Base-by-base conservation (phyloP, 305 asterid species). In the Fraxinus sp. region DNA sequence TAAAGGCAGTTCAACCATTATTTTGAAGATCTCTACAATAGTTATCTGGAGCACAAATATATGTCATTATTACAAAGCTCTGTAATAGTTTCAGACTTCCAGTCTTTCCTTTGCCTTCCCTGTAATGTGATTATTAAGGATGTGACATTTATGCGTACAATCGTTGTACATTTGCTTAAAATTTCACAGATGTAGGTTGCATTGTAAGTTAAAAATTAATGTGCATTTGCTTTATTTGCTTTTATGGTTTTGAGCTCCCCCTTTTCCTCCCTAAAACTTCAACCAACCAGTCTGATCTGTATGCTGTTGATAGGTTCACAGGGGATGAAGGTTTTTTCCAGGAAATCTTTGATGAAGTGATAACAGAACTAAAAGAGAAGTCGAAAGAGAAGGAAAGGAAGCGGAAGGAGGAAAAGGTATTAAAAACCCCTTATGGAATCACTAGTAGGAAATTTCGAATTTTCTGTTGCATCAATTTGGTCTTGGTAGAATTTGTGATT, bases 341-440 rank as follows among this genome's bases (percentile, higher is more conserved):
- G 78, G 98, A 92, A 84, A 87, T 88, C 24, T 96, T 95, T 79
- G 87, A 89, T 80, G 92, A 88, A 80, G 89, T 93, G 79, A 83
- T 91, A 66, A 75, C 77, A 70, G 95, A 92, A 36, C 91, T 89
- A 13, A 94, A 91, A 89, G 99, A 86, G 64, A 93, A 89, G 90
- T 90, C 91, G 33, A 96, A 91, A 86, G 97, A 93, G 83, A 96
- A 90, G 88, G 98, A 96, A 78, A 83, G 95, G 36, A 93, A 84
- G 89, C 94, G 96, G 18, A 92, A 90, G 89, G 98, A 95, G 77
- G 98, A 91, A 59, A 94, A 92, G 94, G 98, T 93, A 85, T 70
- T 83, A 83, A 77, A 84, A 20, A n/a, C 13, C 37, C 14, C 9
- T 7, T 28, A 13, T 14, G 41, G 37, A 70, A 70, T 30, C 30